Base-by-base conservation (phyloP, 2,329 filamentous ascomycete species). In the Colletotrichum coccodes region DNA sequence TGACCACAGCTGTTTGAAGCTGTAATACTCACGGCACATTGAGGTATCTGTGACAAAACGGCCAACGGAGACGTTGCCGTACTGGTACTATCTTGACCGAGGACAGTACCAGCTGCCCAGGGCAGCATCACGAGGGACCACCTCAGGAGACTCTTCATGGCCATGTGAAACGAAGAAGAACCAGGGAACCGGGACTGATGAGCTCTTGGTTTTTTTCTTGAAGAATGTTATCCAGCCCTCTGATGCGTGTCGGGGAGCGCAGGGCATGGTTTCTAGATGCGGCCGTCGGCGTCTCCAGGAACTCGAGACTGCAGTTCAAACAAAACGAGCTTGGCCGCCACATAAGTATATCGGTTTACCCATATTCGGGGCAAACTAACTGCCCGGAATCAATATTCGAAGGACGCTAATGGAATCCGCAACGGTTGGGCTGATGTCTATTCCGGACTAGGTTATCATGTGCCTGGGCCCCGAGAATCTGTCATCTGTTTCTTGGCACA, bases 181-280 rank as follows among this genome's bases (percentile, higher is more conserved):
- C 7, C 53, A 42, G 14, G 47, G 42, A 34, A 23, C n/a, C 18
- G 16, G n/a, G 21, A 42, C 36, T 26, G 18, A 18, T 34, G 8
- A 3, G 34, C 7, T 36, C 16, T 36, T 14, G 52, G 11, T 21
- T 34, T 18, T 28, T 54, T 47, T 42, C 47, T 30, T 30, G 21
- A 40, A 44, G 26, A 49, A 32, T 5, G n/a, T 16, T 44, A 49
- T 58, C 47, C 56, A 56, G 54, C 26, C 47, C 54, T 23, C 28
- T 14, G 16, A 28, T 44, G 11, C 40, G 61, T n/a, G 23, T 36
- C 56, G 40, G 61, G 61, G 42, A 54, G 26, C 42, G 23, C 49
- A 54, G 66, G 47, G 56, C 49, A 69, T 69, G 34, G 18, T 56
- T 52, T 36, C 49, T 49, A 36, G 49, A 65, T 66, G 28, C 42